These are phyloP conservation scores for Tetrahymena borealis DNA, from an alignment of 73 alveolate species.

Conservation along the genomic window DNA sequence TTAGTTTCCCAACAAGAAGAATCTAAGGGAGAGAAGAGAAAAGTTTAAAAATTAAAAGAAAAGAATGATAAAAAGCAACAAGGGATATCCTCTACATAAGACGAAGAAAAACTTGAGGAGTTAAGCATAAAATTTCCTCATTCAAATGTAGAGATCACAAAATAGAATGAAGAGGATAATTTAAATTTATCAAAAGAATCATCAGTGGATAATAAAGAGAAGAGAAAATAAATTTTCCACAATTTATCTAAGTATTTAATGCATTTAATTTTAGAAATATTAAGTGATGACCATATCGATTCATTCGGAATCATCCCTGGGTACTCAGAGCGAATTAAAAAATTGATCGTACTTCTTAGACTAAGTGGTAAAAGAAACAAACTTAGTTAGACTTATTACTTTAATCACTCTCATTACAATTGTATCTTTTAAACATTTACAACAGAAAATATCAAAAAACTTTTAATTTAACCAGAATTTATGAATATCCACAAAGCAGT, in stretches of 20 bases:
- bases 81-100: too few relatives aligned
- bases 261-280: background rate
- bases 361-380: background rate
- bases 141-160: too few relatives aligned
- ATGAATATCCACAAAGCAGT: background rate
- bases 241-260: background rate
- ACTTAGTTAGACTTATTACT: background rate
- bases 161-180: too few relatives aligned
- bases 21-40: too few relatives aligned
- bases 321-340: background rate
- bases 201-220: background rate
- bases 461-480: background rate
- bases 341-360: background rate
- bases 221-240: background rate
- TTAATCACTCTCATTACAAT: background rate
- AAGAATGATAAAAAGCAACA: too few relatives aligned
- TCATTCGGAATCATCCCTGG: background rate
- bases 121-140: too few relatives aligned
- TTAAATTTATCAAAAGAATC: background rate
- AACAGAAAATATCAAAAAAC: background rate
- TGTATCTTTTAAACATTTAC: background rate
- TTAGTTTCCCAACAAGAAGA: too few relatives aligned
- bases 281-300: background rate
- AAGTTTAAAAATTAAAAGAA: too few relatives aligned
- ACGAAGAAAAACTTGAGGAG: too few relatives aligned